Evolutionary conservation across 192 early-diverging fungal species (phyloP).

Genomic region (Phycomyces blakesleeanus): DNA sequence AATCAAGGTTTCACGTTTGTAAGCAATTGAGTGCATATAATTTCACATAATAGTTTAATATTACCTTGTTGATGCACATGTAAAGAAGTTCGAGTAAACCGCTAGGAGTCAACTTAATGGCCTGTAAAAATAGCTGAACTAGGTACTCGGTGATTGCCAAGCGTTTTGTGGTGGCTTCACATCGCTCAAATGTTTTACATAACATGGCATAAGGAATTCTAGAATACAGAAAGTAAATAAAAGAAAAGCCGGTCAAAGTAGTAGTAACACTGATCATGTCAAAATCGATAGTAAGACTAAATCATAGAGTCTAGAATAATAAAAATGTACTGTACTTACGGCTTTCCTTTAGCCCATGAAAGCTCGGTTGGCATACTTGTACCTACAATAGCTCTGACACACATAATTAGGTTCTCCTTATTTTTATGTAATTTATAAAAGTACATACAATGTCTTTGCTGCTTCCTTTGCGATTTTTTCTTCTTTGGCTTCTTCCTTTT

Average conservation of each 20-base stretch:
- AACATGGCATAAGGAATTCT: conserved; percentile 81
- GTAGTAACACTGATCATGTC: no score
- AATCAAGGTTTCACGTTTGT: no score
- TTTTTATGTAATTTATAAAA: background rate
- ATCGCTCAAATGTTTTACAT: conserved; percentile 86
- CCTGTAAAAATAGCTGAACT: conserved; percentile 63
- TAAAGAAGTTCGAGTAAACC: conserved; percentile 76
- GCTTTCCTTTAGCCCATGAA: conserved; percentile 42
- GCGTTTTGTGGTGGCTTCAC: conserved; percentile 88
- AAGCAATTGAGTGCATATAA: no score
- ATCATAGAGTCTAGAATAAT: no score
- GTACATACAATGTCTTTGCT: conserved; percentile 22
- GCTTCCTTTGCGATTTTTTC: conserved; percentile 14
- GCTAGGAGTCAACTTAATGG: conserved; percentile 63
- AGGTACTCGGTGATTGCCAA: conserved; percentile 71
- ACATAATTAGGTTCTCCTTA: no score
- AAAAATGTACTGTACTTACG: conserved; percentile 25
- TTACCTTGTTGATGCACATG: conserved; percentile 89
- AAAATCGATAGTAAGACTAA: no score
- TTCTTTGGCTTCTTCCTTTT: conserved; percentile 16
- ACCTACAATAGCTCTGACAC: conserved; percentile 5
- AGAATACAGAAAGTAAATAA: conserved; percentile 4
- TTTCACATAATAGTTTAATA: no score
- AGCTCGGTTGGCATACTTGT: background rate
- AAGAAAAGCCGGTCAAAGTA: background rate